Evolutionary conservation across 495 filamentous ascomycete species (phyloP).

Genomic region (Bryoglossum gracile): DNA sequence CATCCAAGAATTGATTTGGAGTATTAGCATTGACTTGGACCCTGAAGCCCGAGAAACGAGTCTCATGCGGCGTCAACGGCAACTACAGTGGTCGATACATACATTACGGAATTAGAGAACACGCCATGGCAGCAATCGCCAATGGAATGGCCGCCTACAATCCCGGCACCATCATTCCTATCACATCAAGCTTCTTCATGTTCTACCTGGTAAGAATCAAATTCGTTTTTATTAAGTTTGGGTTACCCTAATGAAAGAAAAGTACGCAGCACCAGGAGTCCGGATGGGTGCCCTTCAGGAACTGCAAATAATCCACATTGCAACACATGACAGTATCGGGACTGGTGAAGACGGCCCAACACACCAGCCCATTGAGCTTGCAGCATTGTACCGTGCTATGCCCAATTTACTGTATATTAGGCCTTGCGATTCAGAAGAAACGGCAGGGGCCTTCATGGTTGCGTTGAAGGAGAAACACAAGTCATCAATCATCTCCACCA

Average conservation of each 20-base stretch:
- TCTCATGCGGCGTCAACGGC: slow-evolving; percentile 10
- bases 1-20: not conserved
- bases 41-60: slow-evolving; percentile 1
- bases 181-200: slow-evolving; percentile 53
- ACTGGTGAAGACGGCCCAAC: slow-evolving; percentile 55
- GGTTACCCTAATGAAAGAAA: not conserved
- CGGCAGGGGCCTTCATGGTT: slow-evolving; percentile 44
- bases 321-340: slow-evolving; percentile 54
- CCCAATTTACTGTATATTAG: slow-evolving; percentile 54
- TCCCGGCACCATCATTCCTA: slow-evolving; percentile 42
- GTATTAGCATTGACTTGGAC: not conserved
- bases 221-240: not conserved
- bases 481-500: slow-evolving; percentile 28
- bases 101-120: slow-evolving; percentile 47
- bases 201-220: slow-evolving; percentile 35
- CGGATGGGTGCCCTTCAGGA: slow-evolving; percentile 53
- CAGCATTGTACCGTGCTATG: slow-evolving; percentile 51
- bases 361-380: slow-evolving; percentile 53
- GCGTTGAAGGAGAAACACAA: slow-evolving; percentile 40
- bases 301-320: slow-evolving; percentile 50
- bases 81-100: slow-evolving; percentile 42
- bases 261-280: slow-evolving; percentile 44
- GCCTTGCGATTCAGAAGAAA: slow-evolving; percentile 47
- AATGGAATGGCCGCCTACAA: slow-evolving; percentile 48
- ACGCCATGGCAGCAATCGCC: slow-evolving; percentile 46